phyloP scores from a whole-genome alignment of 805 yeast species.

The Barnettozyma wickerhamii region DNA sequence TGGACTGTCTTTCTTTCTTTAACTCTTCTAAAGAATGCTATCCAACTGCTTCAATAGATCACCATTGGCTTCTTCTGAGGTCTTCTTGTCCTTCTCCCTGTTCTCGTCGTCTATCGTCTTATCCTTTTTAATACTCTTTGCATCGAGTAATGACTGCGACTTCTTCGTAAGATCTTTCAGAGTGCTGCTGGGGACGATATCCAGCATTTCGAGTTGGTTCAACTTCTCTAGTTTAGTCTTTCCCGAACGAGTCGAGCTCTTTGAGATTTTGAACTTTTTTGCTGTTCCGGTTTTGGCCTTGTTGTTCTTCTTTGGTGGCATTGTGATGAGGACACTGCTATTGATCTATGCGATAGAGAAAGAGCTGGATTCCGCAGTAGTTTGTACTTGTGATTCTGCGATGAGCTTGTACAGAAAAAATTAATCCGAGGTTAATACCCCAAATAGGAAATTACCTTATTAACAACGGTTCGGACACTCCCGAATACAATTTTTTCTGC shows the following conservation, averaged over 20 bases:
- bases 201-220: conserved; percentile 10
- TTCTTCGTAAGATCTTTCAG: not conserved
- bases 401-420: not conserved
- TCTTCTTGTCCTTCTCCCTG: conserved; percentile 17
- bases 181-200: conserved; percentile 6
- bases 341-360: too few species aligned
- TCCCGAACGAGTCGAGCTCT: conserved; percentile 7
- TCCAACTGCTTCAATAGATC: conserved; percentile 29
- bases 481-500: too few species aligned
- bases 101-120: conserved; percentile 22
- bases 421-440: not conserved
- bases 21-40: conserved; percentile 1
- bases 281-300: conserved; percentile 6
- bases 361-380: too few species aligned
- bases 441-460: not conserved
- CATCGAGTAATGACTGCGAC: conserved; percentile 13
- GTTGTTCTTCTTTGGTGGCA: conserved; percentile 12
- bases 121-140: conserved; percentile 23
- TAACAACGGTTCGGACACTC: not conserved
- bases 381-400: too few species aligned
- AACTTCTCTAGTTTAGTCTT: conserved; percentile 9
- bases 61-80: conserved; percentile 26
- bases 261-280: conserved; percentile 13
- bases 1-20: too few species aligned
- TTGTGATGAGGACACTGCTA: not conserved